Conservation (phyloP, 2,329 filamentous ascomycete species). For the Clonostachys rhizophaga region DNA sequence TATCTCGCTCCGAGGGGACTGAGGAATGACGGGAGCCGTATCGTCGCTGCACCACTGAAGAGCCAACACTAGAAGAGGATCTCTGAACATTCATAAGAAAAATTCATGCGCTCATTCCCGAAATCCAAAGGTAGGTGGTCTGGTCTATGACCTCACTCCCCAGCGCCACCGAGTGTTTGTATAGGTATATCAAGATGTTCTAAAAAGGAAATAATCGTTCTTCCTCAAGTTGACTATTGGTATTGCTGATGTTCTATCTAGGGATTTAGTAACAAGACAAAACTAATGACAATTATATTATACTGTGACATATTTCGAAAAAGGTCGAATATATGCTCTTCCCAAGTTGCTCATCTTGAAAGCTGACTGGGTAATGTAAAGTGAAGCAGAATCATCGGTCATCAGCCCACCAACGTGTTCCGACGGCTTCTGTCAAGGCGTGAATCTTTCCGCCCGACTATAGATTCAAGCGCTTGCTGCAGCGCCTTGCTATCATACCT, state of each 20-base stretch:
- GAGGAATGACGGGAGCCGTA: neutral
- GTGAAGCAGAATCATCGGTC: conserved; percentile 20
- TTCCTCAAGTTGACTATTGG: too few species aligned
- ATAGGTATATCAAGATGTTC: too few species aligned
- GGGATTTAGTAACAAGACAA: too few species aligned
- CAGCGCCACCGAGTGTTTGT: too few species aligned
- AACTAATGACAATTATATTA: too few species aligned
- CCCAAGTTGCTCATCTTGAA: too few species aligned
- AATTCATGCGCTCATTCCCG: neutral
- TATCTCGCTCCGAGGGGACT: neutral
- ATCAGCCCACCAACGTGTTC: conserved; percentile 35
- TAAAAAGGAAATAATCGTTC: too few species aligned
- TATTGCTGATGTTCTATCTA: too few species aligned
- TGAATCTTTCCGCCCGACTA: conserved; percentile 56
- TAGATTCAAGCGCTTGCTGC: conserved; percentile 69
- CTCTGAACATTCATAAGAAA: neutral
- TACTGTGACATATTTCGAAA: too few species aligned
- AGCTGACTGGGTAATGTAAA: too few species aligned
- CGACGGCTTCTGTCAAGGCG: conserved; percentile 31
- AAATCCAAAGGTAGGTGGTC: neutral
- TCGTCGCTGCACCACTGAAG: neutral
- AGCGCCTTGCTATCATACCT: conserved; percentile 75
- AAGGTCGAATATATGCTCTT: too few species aligned
- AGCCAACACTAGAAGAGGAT: neutral
- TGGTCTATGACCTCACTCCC: neutral